Evolutionary conservation across 2,329 filamentous ascomycete species (phyloP), one percentile per base, ranked within the genome.

Genomic region (Colletotrichum gloeosporioides): DNA sequence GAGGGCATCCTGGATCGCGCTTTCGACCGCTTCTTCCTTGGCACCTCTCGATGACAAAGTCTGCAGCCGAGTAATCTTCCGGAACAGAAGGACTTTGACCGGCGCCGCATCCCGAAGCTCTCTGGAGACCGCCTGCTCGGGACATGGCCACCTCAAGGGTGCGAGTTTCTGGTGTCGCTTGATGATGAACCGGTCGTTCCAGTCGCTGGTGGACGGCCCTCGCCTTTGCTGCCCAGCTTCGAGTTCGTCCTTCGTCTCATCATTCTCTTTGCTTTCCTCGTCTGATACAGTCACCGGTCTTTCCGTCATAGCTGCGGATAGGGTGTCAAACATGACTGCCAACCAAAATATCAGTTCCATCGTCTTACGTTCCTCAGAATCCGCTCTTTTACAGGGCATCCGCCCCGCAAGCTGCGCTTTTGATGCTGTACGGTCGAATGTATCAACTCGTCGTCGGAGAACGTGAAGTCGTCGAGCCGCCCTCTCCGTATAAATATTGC

Each of bases 31-130:
- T 8, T 85, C 82, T 82, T 65, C 80, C 75, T 22, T 82, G 82
- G 32, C 79, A 77, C 71, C 88, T 84, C 62, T 88, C 84, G 12
- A 91, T 77, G 6, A 69, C 3, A 90, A 83, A 27, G 87, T 89
- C 78, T 92, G 90, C 0, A 92, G 85, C n/a, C 88, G 88, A 0
- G 88, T 88, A 9, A 92, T 86, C 73, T 90, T 88, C 15, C 91
- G 88, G 78, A 89, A 92, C 4, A 92, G 85, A 3, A 92, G 83
- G 3, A 92, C 90, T 80, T 92, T 92, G 73, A 92, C 88, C 0
- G 90, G 90, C 3, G 89, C 89, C 5, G 90, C 88, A 73, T 89
- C 87, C 16, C 87, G 87, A 3, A 92, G 85, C 3, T 87, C 82
- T 27, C 86, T 82, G 4, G 89, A 86, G 2, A 90, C 89, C 8